phyloP scores from a whole-genome alignment of 257 asterid genomes.

The Knoxia roxburghii region DNA sequence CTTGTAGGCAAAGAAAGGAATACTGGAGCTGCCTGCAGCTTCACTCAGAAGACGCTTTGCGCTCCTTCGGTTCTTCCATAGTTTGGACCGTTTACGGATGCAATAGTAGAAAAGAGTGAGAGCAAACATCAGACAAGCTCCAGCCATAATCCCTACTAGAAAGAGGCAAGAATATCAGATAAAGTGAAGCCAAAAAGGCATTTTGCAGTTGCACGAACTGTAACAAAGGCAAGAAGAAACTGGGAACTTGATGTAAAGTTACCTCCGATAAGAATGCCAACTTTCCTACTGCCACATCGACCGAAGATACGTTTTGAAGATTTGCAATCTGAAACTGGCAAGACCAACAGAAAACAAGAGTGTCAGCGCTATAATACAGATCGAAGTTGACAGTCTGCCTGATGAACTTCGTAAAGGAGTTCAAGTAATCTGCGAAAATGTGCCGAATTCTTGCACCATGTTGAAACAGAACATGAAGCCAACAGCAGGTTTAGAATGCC shows the following conservation, averaged over 20 bases:
- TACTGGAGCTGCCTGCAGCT: conserved; percentile 62
- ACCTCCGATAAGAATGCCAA: conserved; percentile 72
- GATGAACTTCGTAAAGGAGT: too few relatives aligned
- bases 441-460: not conserved
- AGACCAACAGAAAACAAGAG: conserved; percentile 15
- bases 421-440: too few relatives aligned
- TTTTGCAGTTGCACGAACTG: not conserved
- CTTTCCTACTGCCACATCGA: conserved; percentile 42
- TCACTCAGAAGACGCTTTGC: conserved; percentile 58
- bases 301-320: conserved; percentile 32
- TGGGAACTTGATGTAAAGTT: not conserved
- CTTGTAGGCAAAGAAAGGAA: conserved; percentile 57
- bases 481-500: not conserved
- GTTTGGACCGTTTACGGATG: conserved; percentile 39
- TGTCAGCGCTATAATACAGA: too few relatives aligned
- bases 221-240: too few relatives aligned
- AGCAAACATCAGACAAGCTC: conserved; percentile 45
- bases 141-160: conserved; percentile 54
- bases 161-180: conserved; percentile 1
- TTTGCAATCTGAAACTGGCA: conserved; percentile 38
- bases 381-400: too few relatives aligned
- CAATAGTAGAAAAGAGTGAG: conserved; percentile 36
- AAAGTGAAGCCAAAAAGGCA: not conserved
- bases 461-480: not conserved
- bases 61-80: conserved; percentile 37